Evolutionary conservation across 2,329 filamentous ascomycete species (phyloP), one percentile per base, ranked within the genome.

Genomic region (Cladosporium phlei): DNA sequence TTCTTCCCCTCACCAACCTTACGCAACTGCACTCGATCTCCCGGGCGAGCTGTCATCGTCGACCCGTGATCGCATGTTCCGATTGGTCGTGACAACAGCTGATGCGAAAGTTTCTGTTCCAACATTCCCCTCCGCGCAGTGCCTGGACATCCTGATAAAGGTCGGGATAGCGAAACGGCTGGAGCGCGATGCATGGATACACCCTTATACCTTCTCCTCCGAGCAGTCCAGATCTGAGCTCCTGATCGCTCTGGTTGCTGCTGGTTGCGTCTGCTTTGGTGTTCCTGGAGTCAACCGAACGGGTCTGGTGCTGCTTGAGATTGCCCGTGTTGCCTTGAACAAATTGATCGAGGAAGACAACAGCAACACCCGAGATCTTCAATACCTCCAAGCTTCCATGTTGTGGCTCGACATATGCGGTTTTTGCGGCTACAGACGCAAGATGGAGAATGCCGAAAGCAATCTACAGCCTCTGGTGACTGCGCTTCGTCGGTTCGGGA

Each of bases 181-280:
- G 8, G 62, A 65, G 25, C 60, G 55, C 0, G 62, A 65, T 50
- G 60, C 61, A 9, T 64, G 59, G 58, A 62, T 65, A 6, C 61
- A 65, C 28, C 62, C 60, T 0, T 62, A 60, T 28, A 60, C 57
- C 1, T 62, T 64, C 27, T 48, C 55, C 4, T 54, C 54, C 8
- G 56, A 61, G 20, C 50, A 22, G 5, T 29, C 56, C 4, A 42
- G 59, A 11, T 55, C 59, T 1, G 60, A 64, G 38, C 57, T 59
- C 16, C 42, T 64, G 14, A 55, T 53, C 3, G 61, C 61, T 0
- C 47, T 64, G 3, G 55, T 64, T 9, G 60, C 55, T 19, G 61
- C 61, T 8, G 61, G 62, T 0, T 65, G 61, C 30, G 55, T 63
- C 3, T 65, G 61, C 39, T 62, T 64, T 42, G 61, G 60, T 4